These are phyloP conservation scores for Vigna nakashimae DNA, from an alignment of 306 rosid genomes.

Conservation along the genomic window DNA sequence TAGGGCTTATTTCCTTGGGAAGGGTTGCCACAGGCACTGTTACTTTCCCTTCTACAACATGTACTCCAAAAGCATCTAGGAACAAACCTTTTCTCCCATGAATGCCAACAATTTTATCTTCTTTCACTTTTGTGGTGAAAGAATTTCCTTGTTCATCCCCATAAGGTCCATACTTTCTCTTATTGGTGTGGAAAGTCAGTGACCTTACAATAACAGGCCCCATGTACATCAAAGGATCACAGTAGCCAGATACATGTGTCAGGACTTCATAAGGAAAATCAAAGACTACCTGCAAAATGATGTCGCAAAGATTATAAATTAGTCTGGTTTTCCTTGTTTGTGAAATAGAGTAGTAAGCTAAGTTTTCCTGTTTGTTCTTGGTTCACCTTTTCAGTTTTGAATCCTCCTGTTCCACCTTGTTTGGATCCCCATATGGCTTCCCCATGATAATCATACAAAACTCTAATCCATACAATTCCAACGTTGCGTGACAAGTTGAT, in stretches of 20 bases:
- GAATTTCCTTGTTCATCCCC: slow-evolving; percentile 89
- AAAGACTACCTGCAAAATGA: slow-evolving; percentile 70
- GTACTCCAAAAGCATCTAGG: slow-evolving; percentile 86
- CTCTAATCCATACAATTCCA: slow-evolving; percentile 76
- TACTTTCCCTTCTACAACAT: slow-evolving; percentile 70
- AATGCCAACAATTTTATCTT: slow-evolving; percentile 85
- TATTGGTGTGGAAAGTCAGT: slow-evolving; percentile 77
- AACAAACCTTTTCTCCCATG: slow-evolving; percentile 91
- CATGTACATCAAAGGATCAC: slow-evolving; percentile 77
- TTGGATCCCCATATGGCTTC: slow-evolving; percentile 69
- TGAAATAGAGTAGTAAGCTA: slow-evolving; percentile 21
- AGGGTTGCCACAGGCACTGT: slow-evolving; percentile 49
- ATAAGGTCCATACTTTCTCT: slow-evolving; percentile 73
- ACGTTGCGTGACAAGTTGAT: slow-evolving; percentile 75
- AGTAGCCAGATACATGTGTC: slow-evolving; percentile 81
- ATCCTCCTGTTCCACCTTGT: slow-evolving; percentile 89
- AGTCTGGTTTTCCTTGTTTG: slow-evolving; percentile 14
- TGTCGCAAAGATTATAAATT: slow-evolving; percentile 19
- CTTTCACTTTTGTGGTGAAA: slow-evolving; percentile 69
- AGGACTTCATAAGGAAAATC: slow-evolving; percentile 85
- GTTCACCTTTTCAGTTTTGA: slow-evolving; percentile 75
- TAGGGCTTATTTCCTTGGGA: slow-evolving; percentile 49
- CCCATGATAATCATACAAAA: slow-evolving; percentile 73
- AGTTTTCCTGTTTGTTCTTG: slow-evolving; percentile 7
- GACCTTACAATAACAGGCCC: slow-evolving; percentile 82